Conservation (phyloP, 2,329 filamentous ascomycete genomes). For the Arachnopeziza araneosa region DNA sequence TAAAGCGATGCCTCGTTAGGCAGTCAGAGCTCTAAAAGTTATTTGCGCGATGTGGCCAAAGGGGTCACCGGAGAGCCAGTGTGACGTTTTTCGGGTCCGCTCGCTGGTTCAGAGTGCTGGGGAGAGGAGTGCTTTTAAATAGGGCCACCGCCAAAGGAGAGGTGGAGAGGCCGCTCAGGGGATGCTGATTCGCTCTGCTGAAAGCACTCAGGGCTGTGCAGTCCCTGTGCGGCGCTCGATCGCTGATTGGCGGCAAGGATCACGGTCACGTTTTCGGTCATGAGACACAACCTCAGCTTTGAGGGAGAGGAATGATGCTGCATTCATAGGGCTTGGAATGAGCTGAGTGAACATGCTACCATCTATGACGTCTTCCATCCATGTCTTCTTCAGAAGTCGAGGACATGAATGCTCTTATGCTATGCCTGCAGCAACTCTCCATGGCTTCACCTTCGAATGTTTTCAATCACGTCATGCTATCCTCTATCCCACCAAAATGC, state of each 20-base stretch:
- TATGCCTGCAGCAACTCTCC: no score
- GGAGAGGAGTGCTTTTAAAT: background rate
- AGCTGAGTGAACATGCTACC: background rate
- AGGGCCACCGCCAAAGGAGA: background rate
- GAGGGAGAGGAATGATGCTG: background rate
- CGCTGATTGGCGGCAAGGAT: conserved; percentile 4
- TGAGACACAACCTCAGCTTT: background rate
- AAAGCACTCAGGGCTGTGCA: background rate
- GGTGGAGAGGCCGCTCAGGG: conserved; percentile 5
- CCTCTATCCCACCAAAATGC: no score
- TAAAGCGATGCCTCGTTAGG: background rate
- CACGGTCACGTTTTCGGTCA: conserved; percentile 10
- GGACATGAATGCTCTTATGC: no score
- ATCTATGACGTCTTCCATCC: no score
- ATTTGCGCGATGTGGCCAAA: background rate
- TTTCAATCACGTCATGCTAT: no score
- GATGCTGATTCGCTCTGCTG: background rate
- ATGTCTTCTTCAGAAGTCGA: no score
- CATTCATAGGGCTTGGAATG: background rate
- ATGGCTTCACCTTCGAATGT: no score
- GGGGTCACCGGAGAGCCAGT: background rate
- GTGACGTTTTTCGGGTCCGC: background rate
- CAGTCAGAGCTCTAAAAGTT: background rate
- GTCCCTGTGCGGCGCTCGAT: background rate
- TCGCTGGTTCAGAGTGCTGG: background rate